Percentiles rank a stretch among this genome's conserved stretches.
These are phyloP conservation scores for Hylodesmum podocarpum DNA, from an alignment of 306 rosid genomes.

Conservation along the genomic window DNA sequence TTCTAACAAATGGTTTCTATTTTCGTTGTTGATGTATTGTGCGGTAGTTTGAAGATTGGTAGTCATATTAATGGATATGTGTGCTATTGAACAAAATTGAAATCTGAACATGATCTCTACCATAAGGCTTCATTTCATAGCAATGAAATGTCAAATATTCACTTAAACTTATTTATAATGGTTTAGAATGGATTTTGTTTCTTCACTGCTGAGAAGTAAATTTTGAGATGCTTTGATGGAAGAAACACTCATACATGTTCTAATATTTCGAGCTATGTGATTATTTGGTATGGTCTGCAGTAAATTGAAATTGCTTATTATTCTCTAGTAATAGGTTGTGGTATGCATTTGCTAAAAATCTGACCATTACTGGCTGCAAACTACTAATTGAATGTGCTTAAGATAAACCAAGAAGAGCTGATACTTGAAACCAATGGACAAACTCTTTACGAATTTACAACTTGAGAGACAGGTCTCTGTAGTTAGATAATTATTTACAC, in stretches of 20 bases:
- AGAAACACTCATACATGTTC: background rate
- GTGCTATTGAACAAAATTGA: constrained; percentile 7
- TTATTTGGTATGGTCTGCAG: background rate
- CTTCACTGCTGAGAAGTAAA: background rate
- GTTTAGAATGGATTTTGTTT: constrained; percentile 8
- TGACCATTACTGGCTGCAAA: background rate
- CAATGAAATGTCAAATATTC: constrained; percentile 9
- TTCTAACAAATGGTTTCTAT: background rate
- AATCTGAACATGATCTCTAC: background rate
- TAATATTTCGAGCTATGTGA: constrained; percentile 9
- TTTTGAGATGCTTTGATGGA: background rate
- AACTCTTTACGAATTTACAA: background rate
- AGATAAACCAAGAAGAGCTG: background rate
- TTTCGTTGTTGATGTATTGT: background rate
- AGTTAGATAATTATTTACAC: background rate
- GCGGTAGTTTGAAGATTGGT: background rate
- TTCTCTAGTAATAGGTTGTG: background rate
- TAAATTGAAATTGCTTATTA: background rate
- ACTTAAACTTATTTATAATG: background rate
- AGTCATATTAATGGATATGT: background rate
- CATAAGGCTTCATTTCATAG: background rate
- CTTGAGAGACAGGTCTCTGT: background rate
- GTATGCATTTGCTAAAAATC: constrained; percentile 8
- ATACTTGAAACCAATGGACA: background rate
- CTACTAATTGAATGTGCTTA: background rate